Evolutionary conservation across 2,329 filamentous ascomycete genomes (phyloP), one percentile per base, ranked within the genome.

Genomic region (Diplodia seriata): DNA sequence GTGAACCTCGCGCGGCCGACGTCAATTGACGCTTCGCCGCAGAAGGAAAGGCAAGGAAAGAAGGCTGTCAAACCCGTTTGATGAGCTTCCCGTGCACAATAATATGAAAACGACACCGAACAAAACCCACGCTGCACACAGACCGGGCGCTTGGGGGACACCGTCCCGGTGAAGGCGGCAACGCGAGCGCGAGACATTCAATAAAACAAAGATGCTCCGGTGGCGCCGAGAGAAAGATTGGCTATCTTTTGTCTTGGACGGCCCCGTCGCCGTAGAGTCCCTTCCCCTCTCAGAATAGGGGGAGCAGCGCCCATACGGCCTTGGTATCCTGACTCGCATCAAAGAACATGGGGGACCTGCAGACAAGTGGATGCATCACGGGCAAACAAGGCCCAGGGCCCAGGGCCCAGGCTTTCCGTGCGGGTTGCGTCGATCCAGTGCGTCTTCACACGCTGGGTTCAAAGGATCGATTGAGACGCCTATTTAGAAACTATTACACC

Each of bases 401-500:
- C 18, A 18, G n/a, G 43, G 40, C 29, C 12, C 26, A 31, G 47
- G 40, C 23, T n/a, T 31, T 29, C 38, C n/a, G 29, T 50, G 47
- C 59, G 50, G 59, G 50, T 63, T 50, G 59, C 59, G 59, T 53
- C 59, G 59, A 63, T 63, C 59, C 59, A 63, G 33, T 51, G 59
- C 59, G 59, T 51, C 59, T 38, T 63, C 36, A 20, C 43, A 56
- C 51, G 38, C 54, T 49, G 65, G 65, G 43, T 36, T 61, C 65
- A 67, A 67, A 67, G 65, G 54, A 67, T 67, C 55, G 47, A 67
- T 61, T 56, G 55, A 57, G 54, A 67, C 65, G 65, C 65, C 65
- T 67, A 67, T 61, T 54, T 59, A 61, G 47, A 61, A 59, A 66
- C 54, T 67, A 67, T 67, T 67, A 67, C 65, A 67, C 65, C 65